Evolutionary conservation across 176 grass and related monocot genomes (phyloP).

Genomic region (Paspalum vaginatum): DNA sequence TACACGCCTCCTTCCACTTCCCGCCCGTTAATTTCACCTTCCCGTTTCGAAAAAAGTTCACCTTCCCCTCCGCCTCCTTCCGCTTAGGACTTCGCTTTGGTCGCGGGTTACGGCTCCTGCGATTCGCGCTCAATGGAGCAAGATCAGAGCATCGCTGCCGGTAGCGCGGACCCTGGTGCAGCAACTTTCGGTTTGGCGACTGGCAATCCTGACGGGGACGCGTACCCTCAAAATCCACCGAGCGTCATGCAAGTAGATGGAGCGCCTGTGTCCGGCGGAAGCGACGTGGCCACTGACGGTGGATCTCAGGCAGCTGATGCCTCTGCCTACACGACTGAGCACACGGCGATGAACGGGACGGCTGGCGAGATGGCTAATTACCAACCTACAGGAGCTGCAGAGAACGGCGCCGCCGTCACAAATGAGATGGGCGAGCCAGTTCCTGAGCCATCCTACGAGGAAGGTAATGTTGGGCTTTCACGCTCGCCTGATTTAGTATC

Average conservation of each 20-base stretch:
- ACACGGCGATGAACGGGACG: conserved; percentile 59
- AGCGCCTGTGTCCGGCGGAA: not conserved
- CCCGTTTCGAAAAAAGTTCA: too few relatives aligned
- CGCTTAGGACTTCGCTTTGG: conserved; percentile 13
- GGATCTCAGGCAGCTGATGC: conserved; percentile 25
- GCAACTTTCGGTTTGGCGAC: conserved; percentile 23
- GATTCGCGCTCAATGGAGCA: conserved; percentile 57
- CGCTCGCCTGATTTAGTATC: not conserved
- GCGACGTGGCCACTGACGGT: not conserved
- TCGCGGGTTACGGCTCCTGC: not conserved
- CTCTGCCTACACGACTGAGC: conserved; percentile 48
- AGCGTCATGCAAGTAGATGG: too few relatives aligned
- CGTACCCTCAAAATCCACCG: conserved; percentile 15
- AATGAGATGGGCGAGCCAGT: conserved; percentile 43
- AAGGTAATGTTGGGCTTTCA: conserved; percentile 53
- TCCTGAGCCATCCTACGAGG: conserved; percentile 62
- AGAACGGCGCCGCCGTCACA: conserved; percentile 50
- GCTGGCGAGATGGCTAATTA: conserved; percentile 49
- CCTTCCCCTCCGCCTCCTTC: not conserved
- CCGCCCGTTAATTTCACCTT: not conserved
- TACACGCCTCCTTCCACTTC: not conserved
- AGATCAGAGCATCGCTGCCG: conserved; percentile 37
- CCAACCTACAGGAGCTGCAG: conserved; percentile 56
- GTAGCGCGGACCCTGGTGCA: conserved; percentile 29
- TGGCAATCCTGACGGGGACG: conserved; percentile 41